phyloP scores from a whole-genome alignment of 139 green algal genomes.

The Monoraphidium neglectum region DNA sequence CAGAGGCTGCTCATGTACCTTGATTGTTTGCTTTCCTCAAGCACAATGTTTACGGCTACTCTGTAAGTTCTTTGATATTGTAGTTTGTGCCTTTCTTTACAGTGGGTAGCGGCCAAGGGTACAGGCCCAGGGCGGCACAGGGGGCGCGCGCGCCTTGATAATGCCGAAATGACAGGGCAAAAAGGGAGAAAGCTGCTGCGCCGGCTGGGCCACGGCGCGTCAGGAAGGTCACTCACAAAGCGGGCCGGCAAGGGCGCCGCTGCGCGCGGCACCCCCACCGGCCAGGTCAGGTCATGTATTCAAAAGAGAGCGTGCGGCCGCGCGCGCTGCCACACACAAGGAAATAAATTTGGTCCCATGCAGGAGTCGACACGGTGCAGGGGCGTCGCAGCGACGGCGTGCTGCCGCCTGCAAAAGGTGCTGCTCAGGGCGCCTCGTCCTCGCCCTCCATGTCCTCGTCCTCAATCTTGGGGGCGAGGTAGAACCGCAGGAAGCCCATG shows the following conservation, averaged over 20 bases:
- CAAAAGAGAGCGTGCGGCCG: background rate
- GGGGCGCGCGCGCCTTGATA: too few species aligned
- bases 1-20: too few species aligned
- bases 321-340: background rate
- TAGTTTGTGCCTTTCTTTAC: background rate
- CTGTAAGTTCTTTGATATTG: background rate
- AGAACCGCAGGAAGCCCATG: constrained; percentile 76
- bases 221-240: background rate
- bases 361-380: background rate
- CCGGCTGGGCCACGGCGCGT: background rate
- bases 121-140: background rate
- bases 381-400: too few species aligned
- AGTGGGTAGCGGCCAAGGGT: background rate
- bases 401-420: too few species aligned
- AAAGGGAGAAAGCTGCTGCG: background rate
- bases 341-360: background rate
- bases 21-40: too few species aligned
- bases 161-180: too few species aligned
- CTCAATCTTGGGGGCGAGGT: constrained; percentile 90
- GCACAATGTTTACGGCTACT: too few species aligned
- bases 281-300: too few species aligned
- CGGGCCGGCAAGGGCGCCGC: background rate
- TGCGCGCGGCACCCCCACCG: background rate
- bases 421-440: constrained; percentile 30
- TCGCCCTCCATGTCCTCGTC: constrained; percentile 67